Evolutionary conservation across 2,329 filamentous ascomycete genomes (phyloP).

Genomic region (Xylaria sp.): DNA sequence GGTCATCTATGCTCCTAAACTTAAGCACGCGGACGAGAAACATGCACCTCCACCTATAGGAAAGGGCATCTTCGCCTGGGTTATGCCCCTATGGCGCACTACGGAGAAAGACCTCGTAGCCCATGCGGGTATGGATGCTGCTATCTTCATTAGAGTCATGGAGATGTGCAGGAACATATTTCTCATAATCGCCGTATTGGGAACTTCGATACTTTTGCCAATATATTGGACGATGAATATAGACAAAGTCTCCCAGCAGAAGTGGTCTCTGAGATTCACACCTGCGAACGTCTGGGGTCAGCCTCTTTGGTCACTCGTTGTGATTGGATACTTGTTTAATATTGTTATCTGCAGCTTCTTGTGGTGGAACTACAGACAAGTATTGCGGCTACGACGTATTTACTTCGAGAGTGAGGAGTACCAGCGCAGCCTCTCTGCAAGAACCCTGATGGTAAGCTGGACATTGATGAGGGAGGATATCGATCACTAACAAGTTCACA

Average conservation of each 20-base stretch:
- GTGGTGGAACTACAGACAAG: conserved; percentile 86
- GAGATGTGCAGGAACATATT: conserved; percentile 95
- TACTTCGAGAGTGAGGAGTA: conserved; percentile 91
- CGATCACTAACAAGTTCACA: conserved; percentile 49
- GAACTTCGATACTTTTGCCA: conserved; percentile 79
- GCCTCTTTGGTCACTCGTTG: conserved; percentile 64
- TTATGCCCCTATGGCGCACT: conserved; percentile 76
- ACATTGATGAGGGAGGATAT: not conserved
- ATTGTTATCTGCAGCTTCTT: conserved; percentile 78
- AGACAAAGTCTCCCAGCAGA: conserved; percentile 39
- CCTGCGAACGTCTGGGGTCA: conserved; percentile 59
- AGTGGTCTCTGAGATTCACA: conserved; percentile 65
- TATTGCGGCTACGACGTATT: conserved; percentile 71
- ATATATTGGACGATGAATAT: conserved; percentile 68
- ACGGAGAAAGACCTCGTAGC: conserved; percentile 78
- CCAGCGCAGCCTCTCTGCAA: conserved; percentile 81
- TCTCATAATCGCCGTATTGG: conserved; percentile 70
- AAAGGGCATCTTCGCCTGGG: conserved; percentile 87
- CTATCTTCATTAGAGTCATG: conserved; percentile 85
- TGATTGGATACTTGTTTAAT: conserved; percentile 70
- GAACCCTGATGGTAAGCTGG: conserved; percentile 65
- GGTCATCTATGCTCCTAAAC: conserved; percentile 90
- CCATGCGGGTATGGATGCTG: conserved; percentile 89
- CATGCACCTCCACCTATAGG: conserved; percentile 86
- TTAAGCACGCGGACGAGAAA: conserved; percentile 89